Percentiles rank a stretch among this genome's conserved stretches.
Conservation (phyloP, 1,284 basidiomycete genomes). For the Cryptococcus sp. region DNA sequence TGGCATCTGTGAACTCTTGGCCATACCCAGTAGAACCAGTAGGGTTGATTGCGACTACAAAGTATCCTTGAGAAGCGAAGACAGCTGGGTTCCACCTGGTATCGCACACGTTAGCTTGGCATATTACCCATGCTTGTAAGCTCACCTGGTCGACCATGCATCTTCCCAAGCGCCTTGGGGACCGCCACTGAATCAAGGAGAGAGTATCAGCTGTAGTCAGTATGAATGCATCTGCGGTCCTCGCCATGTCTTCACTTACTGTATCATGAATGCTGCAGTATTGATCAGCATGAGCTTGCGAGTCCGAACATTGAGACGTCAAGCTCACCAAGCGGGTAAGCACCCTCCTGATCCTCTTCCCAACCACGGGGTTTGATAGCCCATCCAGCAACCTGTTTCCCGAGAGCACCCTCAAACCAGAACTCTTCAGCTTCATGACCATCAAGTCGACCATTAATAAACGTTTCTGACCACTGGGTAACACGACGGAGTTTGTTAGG, state of each 20-base stretch:
- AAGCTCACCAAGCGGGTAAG: constrained; percentile 62
- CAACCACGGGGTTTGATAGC: constrained; percentile 73
- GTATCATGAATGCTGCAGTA: constrained; percentile 47
- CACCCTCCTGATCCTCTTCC: constrained; percentile 62
- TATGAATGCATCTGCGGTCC: neutral
- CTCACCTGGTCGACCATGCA: constrained; percentile 28
- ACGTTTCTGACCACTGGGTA: constrained; percentile 54
- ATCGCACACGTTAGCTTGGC: too few relatives aligned
- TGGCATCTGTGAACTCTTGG: constrained; percentile 79
- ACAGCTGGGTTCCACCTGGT: constrained; percentile 77
- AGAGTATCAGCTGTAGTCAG: neutral
- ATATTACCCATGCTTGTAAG: neutral
- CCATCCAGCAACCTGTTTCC: constrained; percentile 76
- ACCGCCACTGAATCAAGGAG: constrained; percentile 51
- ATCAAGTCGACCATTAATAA: constrained; percentile 56
- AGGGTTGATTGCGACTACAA: constrained; percentile 80
- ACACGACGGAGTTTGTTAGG: constrained; percentile 62
- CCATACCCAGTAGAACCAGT: constrained; percentile 87
- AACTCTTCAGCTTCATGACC: constrained; percentile 71
- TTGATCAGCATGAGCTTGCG: neutral
- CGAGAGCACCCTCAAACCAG: constrained; percentile 77
- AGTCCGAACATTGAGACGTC: neutral
- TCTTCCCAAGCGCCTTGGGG: constrained; percentile 57
- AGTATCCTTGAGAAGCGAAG: constrained; percentile 62
- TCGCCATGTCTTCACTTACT: constrained; percentile 20